A percentile compares a stretch with the other conserved stretches of the same genome.
Conservation (phyloP, 2,329 filamentous ascomycete species). For the Aspergillus pseudotamarii region DNA sequence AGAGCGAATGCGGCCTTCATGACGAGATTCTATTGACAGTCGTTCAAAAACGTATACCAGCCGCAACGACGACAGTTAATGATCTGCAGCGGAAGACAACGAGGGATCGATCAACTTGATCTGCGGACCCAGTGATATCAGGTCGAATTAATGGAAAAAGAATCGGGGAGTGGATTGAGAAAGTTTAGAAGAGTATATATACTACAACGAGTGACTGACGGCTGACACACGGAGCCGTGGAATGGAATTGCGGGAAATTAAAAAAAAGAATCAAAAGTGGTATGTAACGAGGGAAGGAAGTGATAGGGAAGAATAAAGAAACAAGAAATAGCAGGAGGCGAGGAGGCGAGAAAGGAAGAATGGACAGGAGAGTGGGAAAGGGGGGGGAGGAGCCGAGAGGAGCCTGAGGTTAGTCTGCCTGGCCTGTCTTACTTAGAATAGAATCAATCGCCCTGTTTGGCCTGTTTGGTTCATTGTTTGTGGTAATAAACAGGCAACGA, state of each 20-base stretch:
- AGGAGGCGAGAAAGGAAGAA: slow-evolving; percentile 19
- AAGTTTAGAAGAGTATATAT: slow-evolving; percentile 7
- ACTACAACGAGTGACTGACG: slow-evolving; percentile 28
- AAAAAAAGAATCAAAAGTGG: slow-evolving; percentile 16
- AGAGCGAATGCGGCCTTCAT: slow-evolving; percentile 59
- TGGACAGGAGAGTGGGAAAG: slow-evolving; percentile 9
- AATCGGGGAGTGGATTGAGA: slow-evolving; percentile 5
- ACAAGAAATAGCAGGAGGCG: slow-evolving; percentile 11
- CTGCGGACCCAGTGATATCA: slow-evolving; percentile 10
- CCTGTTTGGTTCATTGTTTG: not conserved
- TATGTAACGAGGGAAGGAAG: slow-evolving; percentile 14
- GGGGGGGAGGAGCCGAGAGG: not conserved
- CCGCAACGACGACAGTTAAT: slow-evolving; percentile 4
- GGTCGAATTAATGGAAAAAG: slow-evolving; percentile 11
- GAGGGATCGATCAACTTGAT: slow-evolving; percentile 18
- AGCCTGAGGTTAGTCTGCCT: not conserved
- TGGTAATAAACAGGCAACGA: not conserved
- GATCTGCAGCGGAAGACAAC: slow-evolving; percentile 15
- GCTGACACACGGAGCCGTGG: slow-evolving; percentile 20
- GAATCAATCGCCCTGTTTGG: not conserved
- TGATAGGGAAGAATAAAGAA: slow-evolving; percentile 8
- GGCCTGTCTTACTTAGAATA: not conserved
- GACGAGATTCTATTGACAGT: slow-evolving; percentile 17
- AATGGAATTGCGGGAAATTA: slow-evolving; percentile 5
- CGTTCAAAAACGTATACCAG: slow-evolving; percentile 6